phyloP scores from a whole-genome alignment of 2,329 filamentous ascomycete species.

The Pyricularia pennisetigena region DNA sequence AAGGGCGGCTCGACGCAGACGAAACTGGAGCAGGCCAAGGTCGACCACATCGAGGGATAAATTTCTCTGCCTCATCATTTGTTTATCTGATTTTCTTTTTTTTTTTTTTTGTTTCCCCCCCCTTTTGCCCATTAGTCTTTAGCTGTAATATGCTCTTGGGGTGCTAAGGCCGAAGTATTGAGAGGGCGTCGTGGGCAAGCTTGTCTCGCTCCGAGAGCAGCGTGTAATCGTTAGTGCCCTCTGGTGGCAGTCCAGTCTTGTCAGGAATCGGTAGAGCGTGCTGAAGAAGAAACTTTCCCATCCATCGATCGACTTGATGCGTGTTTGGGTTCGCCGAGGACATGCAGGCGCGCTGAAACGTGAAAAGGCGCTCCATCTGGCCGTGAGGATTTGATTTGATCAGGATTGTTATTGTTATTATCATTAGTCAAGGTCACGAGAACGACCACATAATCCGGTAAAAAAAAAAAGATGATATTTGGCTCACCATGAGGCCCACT shows the following conservation, averaged over 20 bases:
- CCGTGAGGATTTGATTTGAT: no score
- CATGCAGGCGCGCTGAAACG: slow-evolving; percentile 9
- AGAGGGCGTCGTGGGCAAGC: neutral
- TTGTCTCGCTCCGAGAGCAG: neutral
- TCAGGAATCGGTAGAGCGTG: slow-evolving; percentile 9
- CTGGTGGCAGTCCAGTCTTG: neutral
- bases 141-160: no score
- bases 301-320: slow-evolving; percentile 9
- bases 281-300: slow-evolving; percentile 10
- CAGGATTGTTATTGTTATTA: no score
- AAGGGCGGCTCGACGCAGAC: neutral
- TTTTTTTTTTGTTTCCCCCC: no score
- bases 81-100: no score
- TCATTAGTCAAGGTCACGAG: no score
- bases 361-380: slow-evolving; percentile 7
- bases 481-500: slow-evolving; percentile 5
- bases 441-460: no score
- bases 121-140: no score
- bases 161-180: neutral
- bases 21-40: neutral
- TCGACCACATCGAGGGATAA: neutral
- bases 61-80: no score
- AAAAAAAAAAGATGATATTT: no score
- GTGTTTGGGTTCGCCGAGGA: slow-evolving; percentile 5
- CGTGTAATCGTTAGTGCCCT: no score